Percentiles rank a stretch among this genome's conserved stretches.
Conservation (phyloP, 2,329 filamentous ascomycete species). For the Tetracladium maxilliforme region DNA sequence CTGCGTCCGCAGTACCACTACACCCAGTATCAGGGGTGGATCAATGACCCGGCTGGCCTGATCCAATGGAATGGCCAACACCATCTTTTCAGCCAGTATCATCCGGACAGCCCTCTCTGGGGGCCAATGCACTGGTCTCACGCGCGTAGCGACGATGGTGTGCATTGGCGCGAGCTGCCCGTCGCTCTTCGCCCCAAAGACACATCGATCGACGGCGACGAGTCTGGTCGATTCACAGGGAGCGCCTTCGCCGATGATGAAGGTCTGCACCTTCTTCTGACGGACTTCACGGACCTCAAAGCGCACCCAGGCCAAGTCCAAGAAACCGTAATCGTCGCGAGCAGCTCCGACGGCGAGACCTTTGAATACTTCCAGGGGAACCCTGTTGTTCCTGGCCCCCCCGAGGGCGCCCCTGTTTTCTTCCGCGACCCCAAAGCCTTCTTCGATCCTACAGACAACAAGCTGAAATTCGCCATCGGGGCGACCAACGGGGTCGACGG, state of each 20-base stretch:
- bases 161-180: constrained; percentile 46
- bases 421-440: constrained; percentile 53
- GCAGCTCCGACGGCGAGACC: constrained; percentile 40
- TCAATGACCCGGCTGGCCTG: constrained; percentile 50
- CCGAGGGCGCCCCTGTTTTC: constrained; percentile 17
- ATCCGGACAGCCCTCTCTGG: constrained; percentile 26
- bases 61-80: constrained; percentile 36
- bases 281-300: constrained; percentile 15
- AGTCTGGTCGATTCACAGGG: constrained; percentile 28
- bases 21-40: constrained; percentile 31
- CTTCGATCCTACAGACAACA: constrained; percentile 28
- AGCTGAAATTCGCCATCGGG: constrained; percentile 42
- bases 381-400: constrained; percentile 38
- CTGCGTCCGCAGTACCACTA: constrained; percentile 36
- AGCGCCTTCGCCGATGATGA: constrained; percentile 43
- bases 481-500: constrained; percentile 32
- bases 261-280: constrained; percentile 44
- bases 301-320: constrained; percentile 11
- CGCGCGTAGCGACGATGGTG: constrained; percentile 42
- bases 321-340: constrained; percentile 44
- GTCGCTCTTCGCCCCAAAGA: constrained; percentile 38
- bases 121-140: constrained; percentile 52
- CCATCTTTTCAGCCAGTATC: constrained; percentile 50
- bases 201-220: constrained; percentile 9
- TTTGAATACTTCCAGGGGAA: constrained; percentile 42